Conservation (phyloP, 805 yeast species). For the Priceomyces castillae region DNA sequence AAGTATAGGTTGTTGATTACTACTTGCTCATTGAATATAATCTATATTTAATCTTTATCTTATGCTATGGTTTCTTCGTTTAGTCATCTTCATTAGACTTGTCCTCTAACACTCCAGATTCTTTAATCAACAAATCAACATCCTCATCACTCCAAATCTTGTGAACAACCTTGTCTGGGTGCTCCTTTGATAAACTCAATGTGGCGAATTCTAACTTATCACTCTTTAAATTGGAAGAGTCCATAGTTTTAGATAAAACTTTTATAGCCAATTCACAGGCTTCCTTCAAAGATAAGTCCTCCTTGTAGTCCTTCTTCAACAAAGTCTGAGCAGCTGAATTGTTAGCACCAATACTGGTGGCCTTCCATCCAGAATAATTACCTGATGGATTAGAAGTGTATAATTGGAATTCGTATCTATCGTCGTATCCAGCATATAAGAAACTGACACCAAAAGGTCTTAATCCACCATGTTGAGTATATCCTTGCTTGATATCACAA, state of each 20-base stretch:
- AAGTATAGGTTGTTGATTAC: conserved; percentile 7
- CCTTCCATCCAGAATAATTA: conserved; percentile 97
- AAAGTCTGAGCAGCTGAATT: conserved; percentile 94
- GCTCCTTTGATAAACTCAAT: conserved; percentile 45
- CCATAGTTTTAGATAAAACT: conserved; percentile 92
- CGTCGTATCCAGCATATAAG: conserved; percentile 94
- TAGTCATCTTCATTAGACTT: conserved; percentile 28
- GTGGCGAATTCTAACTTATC: conserved; percentile 95
- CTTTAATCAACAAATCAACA: conserved; percentile 69
- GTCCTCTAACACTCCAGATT: conserved; percentile 61
- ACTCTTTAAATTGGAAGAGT: conserved; percentile 75
- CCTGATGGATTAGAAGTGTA: conserved; percentile 97
- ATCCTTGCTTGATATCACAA: conserved; percentile 95
- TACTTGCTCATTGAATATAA: neutral
- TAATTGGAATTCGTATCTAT: conserved; percentile 82
- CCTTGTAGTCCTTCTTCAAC: conserved; percentile 91
- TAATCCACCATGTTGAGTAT: conserved; percentile 97
- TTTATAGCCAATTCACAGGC: conserved; percentile 88
- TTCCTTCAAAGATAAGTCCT: conserved; percentile 65
- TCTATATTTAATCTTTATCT: conserved; percentile 4
- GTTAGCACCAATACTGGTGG: conserved; percentile 95
- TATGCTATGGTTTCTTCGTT: conserved; percentile 23
- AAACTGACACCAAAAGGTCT: conserved; percentile 98
- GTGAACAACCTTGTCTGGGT: conserved; percentile 54
- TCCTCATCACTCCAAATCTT: conserved; percentile 80